A percentile compares a stretch with the other conserved stretches of the same genome.
Conservation (phyloP, 2,329 filamentous ascomycete species). For the Samsoniella hepiali region DNA sequence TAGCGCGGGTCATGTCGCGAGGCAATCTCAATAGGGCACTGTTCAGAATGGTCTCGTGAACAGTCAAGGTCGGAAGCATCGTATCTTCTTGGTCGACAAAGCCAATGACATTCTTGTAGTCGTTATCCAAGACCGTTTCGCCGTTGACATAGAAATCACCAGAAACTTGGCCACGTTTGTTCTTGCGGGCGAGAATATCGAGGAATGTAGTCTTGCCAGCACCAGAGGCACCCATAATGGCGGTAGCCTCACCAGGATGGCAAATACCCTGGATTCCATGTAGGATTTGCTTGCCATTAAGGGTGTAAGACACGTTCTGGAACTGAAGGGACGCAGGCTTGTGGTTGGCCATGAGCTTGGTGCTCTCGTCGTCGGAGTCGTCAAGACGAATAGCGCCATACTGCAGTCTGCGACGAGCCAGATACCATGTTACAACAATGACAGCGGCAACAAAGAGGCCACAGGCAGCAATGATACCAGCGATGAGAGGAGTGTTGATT, state of each 20-base stretch:
- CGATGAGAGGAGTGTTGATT: slow-evolving; percentile 67
- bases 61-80: slow-evolving; percentile 90
- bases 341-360: slow-evolving; percentile 85
- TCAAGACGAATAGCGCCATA: slow-evolving; percentile 78
- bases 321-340: slow-evolving; percentile 88
- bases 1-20: slow-evolving; percentile 77
- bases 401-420: slow-evolving; percentile 69
- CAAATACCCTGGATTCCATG: slow-evolving; percentile 77
- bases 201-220: slow-evolving; percentile 97
- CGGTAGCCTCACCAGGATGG: slow-evolving; percentile 91
- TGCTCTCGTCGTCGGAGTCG: slow-evolving; percentile 83
- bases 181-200: slow-evolving; percentile 93
- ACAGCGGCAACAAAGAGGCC: slow-evolving; percentile 86
- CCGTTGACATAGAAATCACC: slow-evolving; percentile 93
- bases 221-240: slow-evolving; percentile 97
- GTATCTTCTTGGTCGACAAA: slow-evolving; percentile 99
- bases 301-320: slow-evolving; percentile 77
- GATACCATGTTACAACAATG: slow-evolving; percentile 80
- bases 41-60: slow-evolving; percentile 95
- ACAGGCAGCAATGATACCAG: slow-evolving; percentile 82
- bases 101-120: slow-evolving; percentile 89
- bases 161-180: slow-evolving; percentile 76
- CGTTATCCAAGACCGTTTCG: slow-evolving; percentile 76
- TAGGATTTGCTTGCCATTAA: slow-evolving; percentile 87
- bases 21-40: slow-evolving; percentile 91